phyloP scores from a whole-genome alignment of 345 rosid genomes.

The Populus simonii region DNA sequence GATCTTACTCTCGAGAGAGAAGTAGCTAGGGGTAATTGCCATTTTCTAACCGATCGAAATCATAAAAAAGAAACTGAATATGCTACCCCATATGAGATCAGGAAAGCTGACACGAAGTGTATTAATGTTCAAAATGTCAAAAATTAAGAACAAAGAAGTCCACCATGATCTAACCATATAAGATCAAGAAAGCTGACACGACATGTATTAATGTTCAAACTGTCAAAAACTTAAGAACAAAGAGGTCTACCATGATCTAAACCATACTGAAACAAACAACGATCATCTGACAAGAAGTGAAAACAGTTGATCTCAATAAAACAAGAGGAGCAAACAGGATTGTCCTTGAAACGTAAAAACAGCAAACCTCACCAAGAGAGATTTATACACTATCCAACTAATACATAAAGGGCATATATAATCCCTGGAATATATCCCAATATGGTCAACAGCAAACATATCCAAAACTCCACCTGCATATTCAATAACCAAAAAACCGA shows the following conservation, averaged over 20 bases:
- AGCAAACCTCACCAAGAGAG: background rate
- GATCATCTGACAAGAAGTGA: background rate
- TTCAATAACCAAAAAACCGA: background rate
- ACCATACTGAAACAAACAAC: background rate
- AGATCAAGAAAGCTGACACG: background rate
- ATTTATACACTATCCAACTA: conserved; percentile 46
- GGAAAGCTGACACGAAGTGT: too few species aligned
- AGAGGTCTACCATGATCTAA: background rate
- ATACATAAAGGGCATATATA: conserved; percentile 75
- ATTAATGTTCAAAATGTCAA: too few species aligned
- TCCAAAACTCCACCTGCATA: conserved; percentile 90
- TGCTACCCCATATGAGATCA: background rate
- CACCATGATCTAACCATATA: background rate
- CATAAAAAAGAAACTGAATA: background rate
- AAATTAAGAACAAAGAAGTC: too few species aligned
- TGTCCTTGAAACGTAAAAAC: background rate
- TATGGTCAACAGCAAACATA: conserved; percentile 65
- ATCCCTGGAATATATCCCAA: conserved; percentile 85
- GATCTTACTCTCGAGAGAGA: too few species aligned
- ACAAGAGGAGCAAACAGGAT: background rate
- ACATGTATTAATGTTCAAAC: too few species aligned
- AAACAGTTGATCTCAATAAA: background rate
- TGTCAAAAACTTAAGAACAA: background rate
- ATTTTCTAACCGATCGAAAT: too few species aligned
- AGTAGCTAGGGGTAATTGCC: too few species aligned